Evolutionary conservation across 116 monocot genomes (phyloP).

Genomic region (Papilionanthe hybrid): DNA sequence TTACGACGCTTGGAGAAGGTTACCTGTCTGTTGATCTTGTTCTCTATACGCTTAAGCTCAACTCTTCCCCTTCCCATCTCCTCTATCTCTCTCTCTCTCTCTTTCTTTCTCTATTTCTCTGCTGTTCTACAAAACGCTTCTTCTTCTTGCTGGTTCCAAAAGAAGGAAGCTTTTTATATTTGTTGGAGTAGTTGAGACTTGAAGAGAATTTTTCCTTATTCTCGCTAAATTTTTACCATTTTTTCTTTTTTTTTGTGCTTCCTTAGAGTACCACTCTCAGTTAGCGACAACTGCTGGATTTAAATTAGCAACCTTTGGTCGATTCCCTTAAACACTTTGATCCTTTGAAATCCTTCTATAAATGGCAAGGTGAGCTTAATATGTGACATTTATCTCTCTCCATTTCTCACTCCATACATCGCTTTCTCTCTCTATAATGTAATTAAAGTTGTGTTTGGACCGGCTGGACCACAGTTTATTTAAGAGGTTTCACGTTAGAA

Average conservation of each 20-base stretch:
- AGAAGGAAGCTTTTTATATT: not conserved
- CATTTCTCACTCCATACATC: not conserved
- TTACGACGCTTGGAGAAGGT: conserved; percentile 8
- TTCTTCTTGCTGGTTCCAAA: conserved; percentile 3
- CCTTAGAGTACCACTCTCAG: not conserved
- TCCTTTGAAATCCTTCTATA: not conserved
- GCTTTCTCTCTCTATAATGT: not conserved
- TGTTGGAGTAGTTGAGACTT: conserved; percentile 6
- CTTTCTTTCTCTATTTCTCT: not conserved
- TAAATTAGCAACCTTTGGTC: not conserved
- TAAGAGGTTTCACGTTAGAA: too few species aligned
- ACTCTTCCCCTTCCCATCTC: conserved; percentile 8
- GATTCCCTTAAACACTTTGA: not conserved
- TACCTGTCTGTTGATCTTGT: conserved; percentile 7
- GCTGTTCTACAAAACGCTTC: not conserved
- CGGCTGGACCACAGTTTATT: too few species aligned
- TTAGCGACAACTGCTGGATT: conserved; percentile 2
- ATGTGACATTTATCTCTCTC: not conserved
- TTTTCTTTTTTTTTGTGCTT: not conserved
- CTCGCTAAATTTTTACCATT: not conserved
- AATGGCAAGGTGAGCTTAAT: not conserved
- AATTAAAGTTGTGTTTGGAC: too few species aligned
- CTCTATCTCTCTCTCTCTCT: not conserved
- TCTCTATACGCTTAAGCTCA: conserved; percentile 4
- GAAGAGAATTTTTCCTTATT: conserved; percentile 7